Percentiles rank a stretch among this genome's conserved stretches.
These are phyloP conservation scores for Cardamine chenopodiifolia DNA, from an alignment of 345 rosid species.

Conservation along the genomic window DNA sequence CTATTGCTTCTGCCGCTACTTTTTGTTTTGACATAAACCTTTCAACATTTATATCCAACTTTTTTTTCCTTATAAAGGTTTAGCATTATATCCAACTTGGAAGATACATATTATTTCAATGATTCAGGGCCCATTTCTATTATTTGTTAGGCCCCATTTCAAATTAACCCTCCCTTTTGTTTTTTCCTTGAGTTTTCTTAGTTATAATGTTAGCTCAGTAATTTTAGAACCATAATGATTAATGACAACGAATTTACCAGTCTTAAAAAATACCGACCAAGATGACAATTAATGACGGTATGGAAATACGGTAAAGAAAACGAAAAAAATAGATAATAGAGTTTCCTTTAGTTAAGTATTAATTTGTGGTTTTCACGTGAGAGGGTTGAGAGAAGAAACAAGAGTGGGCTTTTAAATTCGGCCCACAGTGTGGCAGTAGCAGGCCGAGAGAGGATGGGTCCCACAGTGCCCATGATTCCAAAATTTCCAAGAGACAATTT, in stretches of 20 bases:
- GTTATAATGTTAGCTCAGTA: background rate
- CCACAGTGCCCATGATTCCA: conserved; percentile 45
- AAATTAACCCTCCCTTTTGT: background rate
- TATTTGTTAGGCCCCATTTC: conserved; percentile 9
- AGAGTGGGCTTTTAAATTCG: conserved; percentile 40
- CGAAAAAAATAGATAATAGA: background rate
- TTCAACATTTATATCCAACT: background rate
- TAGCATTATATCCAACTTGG: background rate
- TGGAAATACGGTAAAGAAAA: background rate
- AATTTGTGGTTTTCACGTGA: conserved; percentile 21
- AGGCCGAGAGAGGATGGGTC: conserved; percentile 37
- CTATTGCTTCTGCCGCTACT: conserved; percentile 12
- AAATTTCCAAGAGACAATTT: conserved; percentile 45
- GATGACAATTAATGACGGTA: background rate
- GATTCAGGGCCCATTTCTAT: conserved; percentile 29
- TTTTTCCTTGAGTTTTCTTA: background rate
- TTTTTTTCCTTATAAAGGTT: background rate
- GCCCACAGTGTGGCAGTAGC: conserved; percentile 38
- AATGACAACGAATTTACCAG: background rate
- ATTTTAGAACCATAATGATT: background rate
- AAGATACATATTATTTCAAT: background rate
- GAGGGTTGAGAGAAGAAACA: conserved; percentile 19
- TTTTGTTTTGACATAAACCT: too few species aligned
- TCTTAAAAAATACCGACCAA: background rate
- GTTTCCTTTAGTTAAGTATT: background rate